phyloP scores from a whole-genome alignment of 2,329 filamentous ascomycete species.

The Fusarium sp. region DNA sequence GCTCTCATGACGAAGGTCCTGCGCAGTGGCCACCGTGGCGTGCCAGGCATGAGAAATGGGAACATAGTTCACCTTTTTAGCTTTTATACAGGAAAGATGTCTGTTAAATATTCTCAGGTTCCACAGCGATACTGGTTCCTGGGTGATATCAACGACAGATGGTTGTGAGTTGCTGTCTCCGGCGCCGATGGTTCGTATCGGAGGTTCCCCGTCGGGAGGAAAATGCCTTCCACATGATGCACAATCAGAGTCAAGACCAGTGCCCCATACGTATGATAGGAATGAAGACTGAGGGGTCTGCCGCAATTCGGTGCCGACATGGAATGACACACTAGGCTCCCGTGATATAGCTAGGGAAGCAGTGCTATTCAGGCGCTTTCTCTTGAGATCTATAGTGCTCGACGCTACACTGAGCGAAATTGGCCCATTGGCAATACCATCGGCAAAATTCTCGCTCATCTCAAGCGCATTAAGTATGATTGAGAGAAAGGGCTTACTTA shows the following conservation, averaged over 20 bases:
- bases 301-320: neutral
- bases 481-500: neutral
- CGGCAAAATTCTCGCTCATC: neutral
- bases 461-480: neutral
- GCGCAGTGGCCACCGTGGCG: neutral
- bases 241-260: neutral
- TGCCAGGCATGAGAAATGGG: neutral
- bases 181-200: neutral
- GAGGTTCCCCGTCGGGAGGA: neutral
- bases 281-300: neutral
- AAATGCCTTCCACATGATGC: neutral
- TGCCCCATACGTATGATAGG: neutral
- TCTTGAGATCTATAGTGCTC: neutral
- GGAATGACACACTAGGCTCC: neutral
- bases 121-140: neutral
- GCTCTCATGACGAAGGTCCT: neutral
- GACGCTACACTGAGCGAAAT: accelerated
- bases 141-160: neutral
- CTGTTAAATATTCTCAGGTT: neutral
- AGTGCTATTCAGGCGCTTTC: neutral
- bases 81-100: neutral
- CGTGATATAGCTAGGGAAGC: neutral
- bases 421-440: neutral
- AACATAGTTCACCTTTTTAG: accelerated
- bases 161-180: neutral